Conservation (phyloP, 169 alveolate species). For the Pseudocohnilembus persalinus region DNA sequence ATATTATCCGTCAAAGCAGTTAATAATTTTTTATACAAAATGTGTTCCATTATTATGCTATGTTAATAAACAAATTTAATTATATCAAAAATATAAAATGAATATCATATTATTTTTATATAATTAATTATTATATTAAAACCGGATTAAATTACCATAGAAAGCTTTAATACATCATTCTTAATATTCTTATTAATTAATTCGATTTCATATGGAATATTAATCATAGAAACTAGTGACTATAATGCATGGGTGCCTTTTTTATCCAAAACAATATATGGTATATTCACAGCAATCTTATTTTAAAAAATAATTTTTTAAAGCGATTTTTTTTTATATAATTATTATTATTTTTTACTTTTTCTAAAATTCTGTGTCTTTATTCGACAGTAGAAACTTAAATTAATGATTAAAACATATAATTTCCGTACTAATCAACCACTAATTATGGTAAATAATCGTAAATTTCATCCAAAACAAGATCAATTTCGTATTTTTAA, state of each 20-base stretch:
- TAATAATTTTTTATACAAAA: slow-evolving; percentile 15
- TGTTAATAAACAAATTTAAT: no score
- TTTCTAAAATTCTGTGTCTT: slow-evolving; percentile 9
- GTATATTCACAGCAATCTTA: slow-evolving; percentile 11
- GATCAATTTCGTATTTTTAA: slow-evolving; percentile 8
- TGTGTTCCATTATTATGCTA: slow-evolving; percentile 24
- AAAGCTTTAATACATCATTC: neutral
- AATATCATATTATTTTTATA: neutral
- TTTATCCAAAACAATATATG: slow-evolving; percentile 16
- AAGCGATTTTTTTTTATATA: neutral
- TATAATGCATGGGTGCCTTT: slow-evolving; percentile 21
- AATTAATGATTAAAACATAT: slow-evolving; percentile 28
- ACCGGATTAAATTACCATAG: slow-evolving; percentile 6
- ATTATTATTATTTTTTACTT: neutral
- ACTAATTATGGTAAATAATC: slow-evolving; percentile 9
- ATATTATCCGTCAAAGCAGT: slow-evolving; percentile 1
- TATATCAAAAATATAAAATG: neutral
- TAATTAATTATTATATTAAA: no score
- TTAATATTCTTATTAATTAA: slow-evolving; percentile 7
- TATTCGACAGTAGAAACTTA: slow-evolving; percentile 11
- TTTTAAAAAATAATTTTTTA: neutral
- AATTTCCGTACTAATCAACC: slow-evolving; percentile 23
- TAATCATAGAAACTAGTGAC: slow-evolving; percentile 14
- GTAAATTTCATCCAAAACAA: slow-evolving; percentile 19
- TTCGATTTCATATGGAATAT: slow-evolving; percentile 4